Conservation (phyloP, 345 rosid species). For the Arabis alpina region DNA sequence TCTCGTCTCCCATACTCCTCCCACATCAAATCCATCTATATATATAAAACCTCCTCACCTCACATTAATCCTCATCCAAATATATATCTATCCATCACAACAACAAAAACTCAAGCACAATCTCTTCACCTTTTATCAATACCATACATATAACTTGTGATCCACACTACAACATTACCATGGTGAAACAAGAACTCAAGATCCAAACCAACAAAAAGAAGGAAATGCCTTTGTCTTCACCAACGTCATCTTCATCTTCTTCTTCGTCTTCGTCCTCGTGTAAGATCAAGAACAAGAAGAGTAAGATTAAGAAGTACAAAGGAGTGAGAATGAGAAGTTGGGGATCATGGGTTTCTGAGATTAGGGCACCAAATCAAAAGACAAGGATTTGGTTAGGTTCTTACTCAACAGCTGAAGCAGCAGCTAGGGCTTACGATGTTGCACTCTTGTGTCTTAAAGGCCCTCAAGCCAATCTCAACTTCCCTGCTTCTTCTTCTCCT, state of each 20-base stretch:
- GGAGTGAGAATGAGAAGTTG: conserved; percentile 99
- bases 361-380: conserved; percentile 95
- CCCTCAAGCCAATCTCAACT: conserved; percentile 84
- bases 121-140: neutral
- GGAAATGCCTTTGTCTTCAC: conserved; percentile 25
- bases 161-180: conserved; percentile 13
- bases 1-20: conserved; percentile 19
- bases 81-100: conserved; percentile 9
- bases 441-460: conserved; percentile 95
- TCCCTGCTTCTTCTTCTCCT: conserved; percentile 60
- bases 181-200: conserved; percentile 43
- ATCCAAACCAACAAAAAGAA: conserved; percentile 22
- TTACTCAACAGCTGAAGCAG: conserved; percentile 93
- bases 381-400: conserved; percentile 98
- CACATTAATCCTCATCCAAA: conserved; percentile 30
- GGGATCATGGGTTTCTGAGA: conserved; percentile 99
- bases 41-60: conserved; percentile 37
- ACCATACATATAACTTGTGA: neutral
- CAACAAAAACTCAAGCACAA: conserved; percentile 29
- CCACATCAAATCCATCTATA: conserved; percentile 21
- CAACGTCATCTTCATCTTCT: conserved; percentile 19
- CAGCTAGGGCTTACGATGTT: conserved; percentile 98
- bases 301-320: conserved; percentile 68
- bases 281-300: conserved; percentile 50
- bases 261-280: conserved; percentile 25